Evolutionary conservation across 495 filamentous ascomycete genomes (phyloP), one percentile per base, ranked within the genome.

Genomic region (Podospora pseudoanserina): DNA sequence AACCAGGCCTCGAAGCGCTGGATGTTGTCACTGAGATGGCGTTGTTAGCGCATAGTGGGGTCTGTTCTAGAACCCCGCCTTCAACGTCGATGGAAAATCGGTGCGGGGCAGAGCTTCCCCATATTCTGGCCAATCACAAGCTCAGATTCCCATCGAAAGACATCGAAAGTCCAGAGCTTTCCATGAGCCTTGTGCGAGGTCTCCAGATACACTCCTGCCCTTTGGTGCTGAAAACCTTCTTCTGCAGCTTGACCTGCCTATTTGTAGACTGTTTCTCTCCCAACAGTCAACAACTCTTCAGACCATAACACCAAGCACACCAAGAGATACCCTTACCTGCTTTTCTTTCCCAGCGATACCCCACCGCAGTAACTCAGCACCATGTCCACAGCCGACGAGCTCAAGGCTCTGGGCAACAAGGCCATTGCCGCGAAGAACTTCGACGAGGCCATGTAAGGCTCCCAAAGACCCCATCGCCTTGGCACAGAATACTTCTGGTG

Each of bases 391-490:
- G 85, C 83, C 63, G 85, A 86, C 71, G 84, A 82, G 82, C 86
- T 98, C 72, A 99, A 99, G 85, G 92, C 94, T 70, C 89, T 94
- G 77, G 95, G 95, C 84, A 99, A 99, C 84, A 96, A 97, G 81
- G 93, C 95, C 80, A 98, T 99, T 77, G 88, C 92, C 69, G 93
- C 90, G 61, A 98, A 98, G 85, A 91, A 97, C 75, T 99, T 97
- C 75, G 85, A 94, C 72, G 93, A 94, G 78, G 94, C 95, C 71
- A 88, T 97, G 95, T 99, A 89, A 79, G 91, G 86, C 70, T 67
- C 69, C 65, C 77, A 76, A 72, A 74, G 60, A 66, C 57, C 57
- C 7, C 23, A 23, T 23, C 15, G 30, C 53, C 59, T 70, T 67
- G 60, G 34, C 32, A 23, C 2, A 2, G 3, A 9, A 60, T 26